Evolutionary conservation across 1,139 yeast species (phyloP).

Genomic region (Entelexis sorbosivorans): DNA sequence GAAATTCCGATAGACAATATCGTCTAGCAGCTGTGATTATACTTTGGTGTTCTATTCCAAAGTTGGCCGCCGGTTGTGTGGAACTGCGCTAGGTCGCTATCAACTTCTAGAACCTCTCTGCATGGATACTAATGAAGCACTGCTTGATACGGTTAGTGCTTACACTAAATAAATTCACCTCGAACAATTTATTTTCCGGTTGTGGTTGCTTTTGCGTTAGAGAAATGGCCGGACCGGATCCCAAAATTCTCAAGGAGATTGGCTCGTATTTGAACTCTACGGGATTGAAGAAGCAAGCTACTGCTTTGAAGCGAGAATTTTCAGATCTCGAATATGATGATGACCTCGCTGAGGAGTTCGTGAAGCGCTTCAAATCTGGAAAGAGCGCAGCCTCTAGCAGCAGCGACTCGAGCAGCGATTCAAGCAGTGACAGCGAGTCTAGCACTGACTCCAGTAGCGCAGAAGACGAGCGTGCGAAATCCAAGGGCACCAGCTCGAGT

Average conservation of each 20-base stretch:
- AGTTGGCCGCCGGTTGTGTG: neutral
- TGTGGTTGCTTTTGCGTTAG: neutral
- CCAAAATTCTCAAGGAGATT: constrained; percentile 25
- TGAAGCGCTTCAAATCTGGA: constrained; percentile 22
- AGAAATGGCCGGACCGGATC: constrained; percentile 18
- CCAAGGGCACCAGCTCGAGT: constrained; percentile 21
- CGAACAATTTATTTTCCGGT: neutral
- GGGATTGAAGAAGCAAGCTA: constrained; percentile 26
- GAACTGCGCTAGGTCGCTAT: neutral
- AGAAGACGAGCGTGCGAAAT: constrained; percentile 17
- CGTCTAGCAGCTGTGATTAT: too few relatives aligned
- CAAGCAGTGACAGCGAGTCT: constrained; percentile 22
- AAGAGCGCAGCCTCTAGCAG: constrained; percentile 18
- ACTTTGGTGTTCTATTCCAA: too few relatives aligned
- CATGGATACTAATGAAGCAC: neutral
- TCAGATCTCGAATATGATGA: constrained; percentile 23
- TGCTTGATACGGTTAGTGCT: neutral
- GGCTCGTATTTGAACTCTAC: constrained; percentile 23
- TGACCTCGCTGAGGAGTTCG: constrained; percentile 16
- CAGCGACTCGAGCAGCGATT: constrained; percentile 15
- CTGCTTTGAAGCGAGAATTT: constrained; percentile 24
- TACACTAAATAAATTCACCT: neutral
- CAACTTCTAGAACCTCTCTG: neutral
- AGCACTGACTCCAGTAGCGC: constrained; percentile 24
- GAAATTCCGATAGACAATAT: too few relatives aligned